Evolutionary conservation across 495 filamentous ascomycete species (phyloP).

Genomic region (Hyaloscypha hepaticicola): DNA sequence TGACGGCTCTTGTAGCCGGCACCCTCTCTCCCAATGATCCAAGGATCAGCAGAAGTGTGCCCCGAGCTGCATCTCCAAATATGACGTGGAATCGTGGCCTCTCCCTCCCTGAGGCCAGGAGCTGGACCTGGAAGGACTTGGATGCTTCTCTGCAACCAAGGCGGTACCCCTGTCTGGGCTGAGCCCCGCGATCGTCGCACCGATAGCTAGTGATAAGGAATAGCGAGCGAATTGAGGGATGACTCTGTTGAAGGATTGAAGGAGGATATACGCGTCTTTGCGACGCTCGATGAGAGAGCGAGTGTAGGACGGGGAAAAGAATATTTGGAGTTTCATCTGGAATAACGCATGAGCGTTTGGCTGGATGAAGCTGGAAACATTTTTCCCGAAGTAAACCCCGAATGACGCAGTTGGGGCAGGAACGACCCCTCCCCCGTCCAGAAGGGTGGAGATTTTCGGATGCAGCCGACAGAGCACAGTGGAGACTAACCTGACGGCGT

Average conservation of each 20-base stretch:
- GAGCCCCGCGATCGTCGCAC: conserved; percentile 1
- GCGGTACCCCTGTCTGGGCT: conserved; percentile 15
- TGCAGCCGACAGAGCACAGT: neutral
- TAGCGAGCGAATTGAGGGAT: neutral
- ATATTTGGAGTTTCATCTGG: conserved; percentile 2
- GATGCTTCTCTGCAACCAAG: conserved; percentile 9
- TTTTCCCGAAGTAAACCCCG: neutral
- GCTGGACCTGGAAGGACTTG: conserved; percentile 1
- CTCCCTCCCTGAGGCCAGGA: neutral
- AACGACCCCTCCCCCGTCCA: neutral
- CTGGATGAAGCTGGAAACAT: neutral
- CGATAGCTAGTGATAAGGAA: neutral
- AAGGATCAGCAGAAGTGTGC: conserved; percentile 15
- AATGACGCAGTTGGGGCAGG: conserved; percentile 22
- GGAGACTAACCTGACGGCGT: neutral
- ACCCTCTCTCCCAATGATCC: conserved; percentile 17
- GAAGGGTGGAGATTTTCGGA: neutral
- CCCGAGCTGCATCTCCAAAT: conserved; percentile 23
- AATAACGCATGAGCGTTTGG: neutral
- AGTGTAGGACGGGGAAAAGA: conserved; percentile 5
- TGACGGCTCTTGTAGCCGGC: neutral
- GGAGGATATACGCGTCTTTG: neutral
- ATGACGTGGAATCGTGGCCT: conserved; percentile 11
- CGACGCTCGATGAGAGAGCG: conserved; percentile 4
- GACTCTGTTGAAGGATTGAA: neutral